Base-by-base conservation (phyloP, 129 eudicot genomes). In the Arctium lappa region DNA sequence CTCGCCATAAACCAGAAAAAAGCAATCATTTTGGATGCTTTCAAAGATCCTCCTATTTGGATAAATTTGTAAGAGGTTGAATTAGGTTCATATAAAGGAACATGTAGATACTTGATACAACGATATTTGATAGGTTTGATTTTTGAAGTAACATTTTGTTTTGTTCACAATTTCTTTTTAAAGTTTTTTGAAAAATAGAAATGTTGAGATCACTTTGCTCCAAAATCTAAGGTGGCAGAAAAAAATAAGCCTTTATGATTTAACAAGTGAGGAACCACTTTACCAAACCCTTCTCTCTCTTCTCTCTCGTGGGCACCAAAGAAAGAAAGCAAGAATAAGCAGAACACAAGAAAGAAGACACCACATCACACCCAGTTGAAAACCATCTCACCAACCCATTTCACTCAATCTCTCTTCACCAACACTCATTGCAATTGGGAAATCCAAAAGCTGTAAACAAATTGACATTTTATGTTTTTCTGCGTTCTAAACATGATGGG, bases 201-300 rank as follows among this genome's bases (percentile, higher is more conserved):
- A 22, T 22, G 27, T 22, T 22, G 27, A 22, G 27, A 37, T 38
- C 71, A 66, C 77, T 76, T 76, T 69, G 78, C 72, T 48, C 48
- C 86, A 83, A 76, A 83, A 83, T 83, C 86, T 76, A 83, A 83
- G 31, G 73, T 76, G 77, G 78, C 73, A 76, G 84, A 80, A 8
- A 11, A 31, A 69, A 79, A 62, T 46, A 72, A 68, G 79, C 37
- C 72, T 81, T 62, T 74, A 6, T 82, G 76, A 76, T 65, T 74
- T 63, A 63, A 69, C 80, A 8, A 74, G 70, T 82, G 73, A 74
- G 36, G 22, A 9, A 62, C 32, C 63, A 83, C 81, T 69, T 76
- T 77, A 77, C 29, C 70, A 76, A 74, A 6, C 30, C 42, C 31
- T 9, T 5, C 37, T 29, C 63, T 63, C 79, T 40, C 72, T 73